A percentile compares a stretch with the other conserved stretches of the same genome.
Evolutionary conservation across 2,329 filamentous ascomycete genomes (phyloP).

Genomic region (Clarireedia monteithiana): DNA sequence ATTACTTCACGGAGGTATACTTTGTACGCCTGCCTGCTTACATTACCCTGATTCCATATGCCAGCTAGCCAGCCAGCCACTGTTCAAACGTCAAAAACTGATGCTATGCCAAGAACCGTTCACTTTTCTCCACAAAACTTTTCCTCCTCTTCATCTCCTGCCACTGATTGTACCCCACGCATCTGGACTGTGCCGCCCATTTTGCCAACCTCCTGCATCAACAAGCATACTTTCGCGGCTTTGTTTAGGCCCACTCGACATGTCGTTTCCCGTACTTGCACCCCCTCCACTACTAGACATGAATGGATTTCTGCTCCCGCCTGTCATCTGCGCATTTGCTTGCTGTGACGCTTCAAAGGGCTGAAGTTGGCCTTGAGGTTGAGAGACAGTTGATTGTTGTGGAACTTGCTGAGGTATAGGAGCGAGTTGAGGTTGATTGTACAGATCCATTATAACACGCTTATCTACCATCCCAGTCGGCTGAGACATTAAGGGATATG

Average conservation of each 20-base stretch:
- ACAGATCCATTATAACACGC: constrained; percentile 68
- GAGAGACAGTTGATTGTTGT: constrained; percentile 13
- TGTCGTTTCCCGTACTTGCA: constrained; percentile 23
- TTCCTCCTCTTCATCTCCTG: constrained; percentile 1
- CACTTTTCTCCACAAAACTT: not conserved
- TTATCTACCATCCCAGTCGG: constrained; percentile 52
- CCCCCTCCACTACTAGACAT: constrained; percentile 14
- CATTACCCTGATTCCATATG: too few species aligned
- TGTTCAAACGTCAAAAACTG: not conserved
- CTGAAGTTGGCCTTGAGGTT: constrained; percentile 15
- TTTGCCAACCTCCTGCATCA: constrained; percentile 44
- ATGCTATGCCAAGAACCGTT: constrained; percentile 7
- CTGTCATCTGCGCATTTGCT: constrained; percentile 11
- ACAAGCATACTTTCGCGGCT: constrained; percentile 63
- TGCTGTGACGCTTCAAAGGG: constrained; percentile 1
- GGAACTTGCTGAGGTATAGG: constrained; percentile 14
- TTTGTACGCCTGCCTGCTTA: too few species aligned
- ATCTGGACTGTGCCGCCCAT: constrained; percentile 70
- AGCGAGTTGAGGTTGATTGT: constrained; percentile 40
- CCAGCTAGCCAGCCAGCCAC: too few species aligned
- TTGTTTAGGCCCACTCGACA: constrained; percentile 32
- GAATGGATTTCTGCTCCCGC: constrained; percentile 29
- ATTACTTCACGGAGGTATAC: not conserved
- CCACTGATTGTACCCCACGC: constrained; percentile 61
- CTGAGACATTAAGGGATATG: constrained; percentile 33